phyloP scores from a whole-genome alignment of 176 grass and related monocot genomes.

The Paspalum vaginatum region DNA sequence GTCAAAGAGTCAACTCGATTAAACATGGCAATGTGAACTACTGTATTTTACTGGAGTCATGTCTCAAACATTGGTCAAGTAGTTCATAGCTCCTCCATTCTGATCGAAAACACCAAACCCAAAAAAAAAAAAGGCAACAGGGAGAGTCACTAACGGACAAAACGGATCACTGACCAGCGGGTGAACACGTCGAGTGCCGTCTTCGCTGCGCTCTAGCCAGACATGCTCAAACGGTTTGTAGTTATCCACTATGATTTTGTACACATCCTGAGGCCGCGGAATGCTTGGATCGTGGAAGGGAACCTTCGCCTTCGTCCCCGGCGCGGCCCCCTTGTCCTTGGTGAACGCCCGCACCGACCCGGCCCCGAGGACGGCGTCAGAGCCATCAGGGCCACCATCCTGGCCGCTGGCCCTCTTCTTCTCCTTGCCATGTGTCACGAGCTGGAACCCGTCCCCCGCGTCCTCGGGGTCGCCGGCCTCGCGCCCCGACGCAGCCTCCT shows the following conservation, averaged over 20 bases:
- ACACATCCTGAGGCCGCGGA: conserved; percentile 75
- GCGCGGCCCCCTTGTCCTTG: conserved; percentile 55
- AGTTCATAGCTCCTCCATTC: neutral
- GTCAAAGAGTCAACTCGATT: neutral
- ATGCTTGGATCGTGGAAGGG: conserved; percentile 82
- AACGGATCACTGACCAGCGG: conserved; percentile 62
- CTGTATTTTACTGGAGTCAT: neutral
- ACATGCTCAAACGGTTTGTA: conserved; percentile 87
- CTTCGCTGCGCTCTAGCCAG: conserved; percentile 73
- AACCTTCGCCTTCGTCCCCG: conserved; percentile 52
- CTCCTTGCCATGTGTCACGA: conserved; percentile 59
- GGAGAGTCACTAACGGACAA: conserved; percentile 2
- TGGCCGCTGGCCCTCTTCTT: conserved; percentile 45
- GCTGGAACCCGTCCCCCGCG: conserved; percentile 67
- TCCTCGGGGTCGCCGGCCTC: conserved; percentile 40
- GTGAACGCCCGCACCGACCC: conserved; percentile 43
- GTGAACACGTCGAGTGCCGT: conserved; percentile 68
- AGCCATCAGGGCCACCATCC: conserved; percentile 13
- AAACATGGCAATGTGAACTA: neutral
- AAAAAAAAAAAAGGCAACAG: conserved; percentile 4
- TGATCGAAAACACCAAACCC: neutral
- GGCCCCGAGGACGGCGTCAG: neutral
- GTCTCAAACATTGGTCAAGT: conserved; percentile 1
- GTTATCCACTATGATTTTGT: conserved; percentile 82
- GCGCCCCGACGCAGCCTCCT: conserved; percentile 41